Conservation (phyloP, 352 stramenopile genomes). For the Hyaloperonospora brassicae region DNA sequence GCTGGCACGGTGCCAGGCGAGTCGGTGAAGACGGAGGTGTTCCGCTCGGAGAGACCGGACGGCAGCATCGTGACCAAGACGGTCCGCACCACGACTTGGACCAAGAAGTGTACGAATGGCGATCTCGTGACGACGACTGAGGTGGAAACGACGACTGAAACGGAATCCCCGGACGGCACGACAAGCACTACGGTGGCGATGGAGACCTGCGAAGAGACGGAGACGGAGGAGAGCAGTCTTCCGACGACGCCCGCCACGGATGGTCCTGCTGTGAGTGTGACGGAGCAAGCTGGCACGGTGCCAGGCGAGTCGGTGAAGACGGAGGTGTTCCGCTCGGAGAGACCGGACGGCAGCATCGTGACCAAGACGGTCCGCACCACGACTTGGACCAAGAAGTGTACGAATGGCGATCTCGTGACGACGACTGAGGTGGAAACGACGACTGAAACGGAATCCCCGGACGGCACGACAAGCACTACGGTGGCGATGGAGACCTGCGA, state of each 20-base stretch:
- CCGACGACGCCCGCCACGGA: too few relatives aligned
- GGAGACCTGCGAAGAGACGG: conserved; percentile 4
- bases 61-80: conserved; percentile 16
- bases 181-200: conserved; percentile 9
- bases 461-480: too few relatives aligned
- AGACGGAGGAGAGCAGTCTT: background rate
- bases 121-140: conserved; percentile 10
- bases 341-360: too few relatives aligned
- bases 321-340: too few relatives aligned
- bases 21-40: conserved; percentile 11
- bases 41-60: conserved; percentile 10
- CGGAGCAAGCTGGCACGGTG: conserved; percentile 3
- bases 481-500: too few relatives aligned
- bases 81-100: conserved; percentile 8
- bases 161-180: conserved; percentile 9
- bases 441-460: too few relatives aligned
- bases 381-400: too few relatives aligned
- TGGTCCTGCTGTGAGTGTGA: conserved; percentile 1
- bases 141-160: conserved; percentile 13
- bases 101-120: conserved; percentile 3
- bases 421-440: too few relatives aligned
- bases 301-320: too few relatives aligned
- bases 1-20: background rate
- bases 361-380: too few relatives aligned
- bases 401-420: too few relatives aligned